A percentile compares a stretch with the other conserved stretches of the same genome.
These are phyloP conservation scores for Hysterium pulicare DNA, from an alignment of 2,329 filamentous ascomycete genomes.

Conservation along the genomic window DNA sequence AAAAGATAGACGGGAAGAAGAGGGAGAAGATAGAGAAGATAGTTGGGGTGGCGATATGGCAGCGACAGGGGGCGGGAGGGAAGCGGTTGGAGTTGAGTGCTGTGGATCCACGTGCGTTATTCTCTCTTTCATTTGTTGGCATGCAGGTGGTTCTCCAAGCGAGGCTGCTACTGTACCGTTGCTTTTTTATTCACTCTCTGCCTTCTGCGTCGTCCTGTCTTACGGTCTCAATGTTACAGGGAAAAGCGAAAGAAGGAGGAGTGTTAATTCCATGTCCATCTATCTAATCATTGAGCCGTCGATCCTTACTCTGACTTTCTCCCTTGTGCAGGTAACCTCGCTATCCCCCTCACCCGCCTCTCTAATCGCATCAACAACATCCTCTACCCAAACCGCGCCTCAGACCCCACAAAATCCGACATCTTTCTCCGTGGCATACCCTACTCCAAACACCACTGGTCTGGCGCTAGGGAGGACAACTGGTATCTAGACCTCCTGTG, in stretches of 20 bases:
- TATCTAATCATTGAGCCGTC: too few relatives aligned
- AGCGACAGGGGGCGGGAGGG: conserved; percentile 16
- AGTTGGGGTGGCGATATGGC: conserved; percentile 19
- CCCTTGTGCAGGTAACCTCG: conserved; percentile 6
- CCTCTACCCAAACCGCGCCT: conserved; percentile 19
- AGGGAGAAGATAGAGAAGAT: too few relatives aligned
- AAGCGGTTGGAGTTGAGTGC: conserved; percentile 8
- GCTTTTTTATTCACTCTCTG: too few relatives aligned
- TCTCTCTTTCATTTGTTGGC: background rate
- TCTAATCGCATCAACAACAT: conserved; percentile 1
- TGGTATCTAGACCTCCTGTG: conserved; percentile 41
- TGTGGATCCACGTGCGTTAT: conserved; percentile 12
- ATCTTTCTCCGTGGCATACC: conserved; percentile 12
- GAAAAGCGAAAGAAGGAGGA: too few relatives aligned
- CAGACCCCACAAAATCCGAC: conserved; percentile 14
- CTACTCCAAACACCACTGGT: conserved; percentile 19
- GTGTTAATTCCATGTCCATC: background rate
- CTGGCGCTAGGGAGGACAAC: conserved; percentile 23
- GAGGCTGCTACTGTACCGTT: too few relatives aligned
- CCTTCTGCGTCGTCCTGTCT: too few relatives aligned
- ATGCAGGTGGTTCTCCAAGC: too few relatives aligned
- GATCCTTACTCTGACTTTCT: too few relatives aligned
- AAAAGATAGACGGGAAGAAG: conserved; percentile 6
- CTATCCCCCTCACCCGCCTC: conserved; percentile 1
- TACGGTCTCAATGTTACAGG: too few relatives aligned